Evolutionary conservation across 192 early-diverging fungal genomes (phyloP), one percentile per base, ranked within the genome.

Genomic region (Backusella psychrophila): DNA sequence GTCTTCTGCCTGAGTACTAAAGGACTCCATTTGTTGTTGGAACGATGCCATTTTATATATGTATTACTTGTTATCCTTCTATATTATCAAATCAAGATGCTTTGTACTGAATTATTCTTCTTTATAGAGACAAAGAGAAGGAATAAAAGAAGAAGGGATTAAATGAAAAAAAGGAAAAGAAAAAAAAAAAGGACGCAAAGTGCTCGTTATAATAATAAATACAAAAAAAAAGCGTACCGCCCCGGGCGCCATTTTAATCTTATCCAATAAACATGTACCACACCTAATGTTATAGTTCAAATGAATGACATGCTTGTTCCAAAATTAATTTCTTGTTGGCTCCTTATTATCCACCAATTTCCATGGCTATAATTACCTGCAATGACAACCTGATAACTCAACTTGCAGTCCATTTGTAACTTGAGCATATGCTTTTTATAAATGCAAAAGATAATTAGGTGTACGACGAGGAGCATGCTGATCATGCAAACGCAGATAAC

Each of bases 1-100:
- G 41, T 93, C 87, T 86, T 98, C 97, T 21, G 93, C 83, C 72
- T 90, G 87, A 39, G 79, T 83, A 15, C 88, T 83, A 71, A 86
- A 90, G 21, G 68, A 71, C 69, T 86, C 81, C 66, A 89, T 52
- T 68, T 82, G 75, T 9, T 87, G 83, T 66, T 75, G 74, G 5
- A 75, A 49, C 8, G 74, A 68, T 65, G 72, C 42, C 76, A 81
- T 81, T 38, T 5, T 77, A 66, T 69, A 21, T 69, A 38, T 3
- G 3, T 38, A 14, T 23, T 69, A 41, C 8, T 69, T 38, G 12
- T 0, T 21, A 21, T 41, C 21, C 36, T 69, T 35, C 66, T 66
- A 19, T 66, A 66, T 34, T 31, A 66, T 33, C 14, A 66, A 19
- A 38, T 38, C 34, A 38, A 69, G 3, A 38, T 36, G 21, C 6